phyloP scores from a whole-genome alignment of 2,329 filamentous ascomycete genomes.

The Colletotrichum sp. region DNA sequence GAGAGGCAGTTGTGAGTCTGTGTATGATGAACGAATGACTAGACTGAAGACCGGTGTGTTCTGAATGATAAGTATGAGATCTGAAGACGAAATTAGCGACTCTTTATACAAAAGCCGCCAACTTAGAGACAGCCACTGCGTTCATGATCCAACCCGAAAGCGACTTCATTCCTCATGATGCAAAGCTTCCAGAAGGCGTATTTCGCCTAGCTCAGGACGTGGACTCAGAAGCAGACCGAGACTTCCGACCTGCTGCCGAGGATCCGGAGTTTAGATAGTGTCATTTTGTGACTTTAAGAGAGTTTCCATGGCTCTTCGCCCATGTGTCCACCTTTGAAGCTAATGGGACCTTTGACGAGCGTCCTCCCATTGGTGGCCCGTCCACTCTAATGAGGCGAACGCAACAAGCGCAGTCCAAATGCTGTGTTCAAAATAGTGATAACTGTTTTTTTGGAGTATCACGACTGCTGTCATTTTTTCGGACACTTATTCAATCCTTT shows the following conservation, averaged over 20 bases:
- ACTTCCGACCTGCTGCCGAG: background rate
- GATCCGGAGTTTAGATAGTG: background rate
- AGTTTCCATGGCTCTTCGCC: background rate
- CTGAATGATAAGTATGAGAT: background rate
- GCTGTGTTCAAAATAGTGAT: background rate
- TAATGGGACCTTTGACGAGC: background rate
- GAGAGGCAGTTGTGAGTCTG: background rate
- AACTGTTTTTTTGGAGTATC: background rate
- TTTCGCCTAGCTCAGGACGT: background rate
- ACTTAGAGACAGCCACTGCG: background rate
- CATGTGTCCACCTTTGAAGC: background rate
- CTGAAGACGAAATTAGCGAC: background rate
- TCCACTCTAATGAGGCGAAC: background rate
- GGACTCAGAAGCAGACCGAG: background rate
- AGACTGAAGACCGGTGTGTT: background rate
- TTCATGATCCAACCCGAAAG: background rate
- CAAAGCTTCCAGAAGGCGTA: background rate
- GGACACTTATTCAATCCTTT: background rate
- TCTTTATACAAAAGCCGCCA: background rate
- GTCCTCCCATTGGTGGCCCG: background rate
- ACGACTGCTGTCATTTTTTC: background rate
- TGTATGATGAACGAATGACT: background rate
- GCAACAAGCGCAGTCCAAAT: fast-evolving
- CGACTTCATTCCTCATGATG: background rate
- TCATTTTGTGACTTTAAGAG: background rate